phyloP scores from a whole-genome alignment of 2,329 filamentous ascomycete genomes.

The Beauveria sp. region DNA sequence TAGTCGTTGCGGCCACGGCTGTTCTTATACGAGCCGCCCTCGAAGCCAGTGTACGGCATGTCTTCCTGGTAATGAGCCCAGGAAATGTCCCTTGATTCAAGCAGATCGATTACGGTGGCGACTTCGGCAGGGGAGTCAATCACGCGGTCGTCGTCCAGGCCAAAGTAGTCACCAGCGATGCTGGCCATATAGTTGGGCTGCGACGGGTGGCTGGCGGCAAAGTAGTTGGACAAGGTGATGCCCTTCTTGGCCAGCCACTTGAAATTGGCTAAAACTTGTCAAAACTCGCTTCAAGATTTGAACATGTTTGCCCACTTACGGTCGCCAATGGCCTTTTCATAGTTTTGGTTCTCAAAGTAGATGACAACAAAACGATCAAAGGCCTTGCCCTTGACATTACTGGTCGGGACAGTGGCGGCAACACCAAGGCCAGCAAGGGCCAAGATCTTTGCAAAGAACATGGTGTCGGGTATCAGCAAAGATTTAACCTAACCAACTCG shows the following conservation, averaged over 20 bases:
- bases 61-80: slow-evolving; percentile 74
- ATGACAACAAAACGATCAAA: slow-evolving; percentile 68
- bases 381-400: slow-evolving; percentile 22
- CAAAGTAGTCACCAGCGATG: slow-evolving; percentile 56
- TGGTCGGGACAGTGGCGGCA: slow-evolving; percentile 9
- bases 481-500: too few relatives aligned
- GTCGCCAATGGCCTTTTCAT: slow-evolving; percentile 55
- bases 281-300: too few relatives aligned
- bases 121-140: slow-evolving; percentile 50
- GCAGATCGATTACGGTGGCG: slow-evolving; percentile 58
- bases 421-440: neutral
- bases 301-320: slow-evolving; percentile 30
- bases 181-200: slow-evolving; percentile 62
- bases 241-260: slow-evolving; percentile 23
- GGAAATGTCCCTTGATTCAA: slow-evolving; percentile 55
- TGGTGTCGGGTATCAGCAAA: neutral
- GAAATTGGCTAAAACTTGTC: slow-evolving; percentile 17
- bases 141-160: slow-evolving; percentile 53
- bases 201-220: slow-evolving; percentile 55
- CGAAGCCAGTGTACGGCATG: slow-evolving; percentile 66
- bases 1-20: slow-evolving; percentile 63
- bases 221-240: slow-evolving; percentile 27
- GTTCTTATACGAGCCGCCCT: slow-evolving; percentile 57
- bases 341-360: slow-evolving; percentile 73
- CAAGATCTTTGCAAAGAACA: slow-evolving; percentile 1